These are phyloP conservation scores for Quercus berberidifolia DNA, from an alignment of 306 rosid genomes.

Conservation along the genomic window DNA sequence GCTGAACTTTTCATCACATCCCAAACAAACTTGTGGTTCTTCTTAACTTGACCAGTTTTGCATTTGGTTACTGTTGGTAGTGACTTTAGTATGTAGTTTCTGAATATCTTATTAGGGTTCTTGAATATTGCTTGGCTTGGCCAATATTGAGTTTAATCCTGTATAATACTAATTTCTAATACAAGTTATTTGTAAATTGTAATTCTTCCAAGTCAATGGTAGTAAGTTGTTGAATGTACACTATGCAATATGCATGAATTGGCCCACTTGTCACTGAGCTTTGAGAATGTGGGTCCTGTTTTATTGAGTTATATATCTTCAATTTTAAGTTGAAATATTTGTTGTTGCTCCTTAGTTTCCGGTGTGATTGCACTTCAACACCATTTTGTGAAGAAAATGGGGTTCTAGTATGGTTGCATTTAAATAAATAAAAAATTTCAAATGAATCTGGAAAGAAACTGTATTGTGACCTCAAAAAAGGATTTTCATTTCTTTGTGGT, in stretches of 20 bases:
- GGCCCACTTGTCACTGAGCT: background rate
- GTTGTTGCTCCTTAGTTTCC: no score
- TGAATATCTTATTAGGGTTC: background rate
- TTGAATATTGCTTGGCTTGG: background rate
- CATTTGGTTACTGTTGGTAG: background rate
- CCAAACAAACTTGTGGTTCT: background rate
- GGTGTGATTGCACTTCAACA: no score
- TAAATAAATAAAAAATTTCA: no score
- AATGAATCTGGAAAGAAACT: no score
- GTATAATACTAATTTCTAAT: background rate
- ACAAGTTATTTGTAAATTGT: background rate
- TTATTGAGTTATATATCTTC: background rate
- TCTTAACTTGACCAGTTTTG: background rate
- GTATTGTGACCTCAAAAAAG: no score
- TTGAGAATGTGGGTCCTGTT: background rate
- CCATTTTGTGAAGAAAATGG: no score
- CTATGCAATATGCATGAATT: background rate
- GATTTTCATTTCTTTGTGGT: background rate
- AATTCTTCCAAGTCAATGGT: background rate
- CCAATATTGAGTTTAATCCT: background rate
- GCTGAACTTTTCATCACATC: no score
- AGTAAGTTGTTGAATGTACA: background rate
- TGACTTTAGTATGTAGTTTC: background rate
- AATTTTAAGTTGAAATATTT: no score
- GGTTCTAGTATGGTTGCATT: no score